Evolutionary conservation across 805 yeast species (phyloP).

Genomic region (Starmera quercuum): DNA sequence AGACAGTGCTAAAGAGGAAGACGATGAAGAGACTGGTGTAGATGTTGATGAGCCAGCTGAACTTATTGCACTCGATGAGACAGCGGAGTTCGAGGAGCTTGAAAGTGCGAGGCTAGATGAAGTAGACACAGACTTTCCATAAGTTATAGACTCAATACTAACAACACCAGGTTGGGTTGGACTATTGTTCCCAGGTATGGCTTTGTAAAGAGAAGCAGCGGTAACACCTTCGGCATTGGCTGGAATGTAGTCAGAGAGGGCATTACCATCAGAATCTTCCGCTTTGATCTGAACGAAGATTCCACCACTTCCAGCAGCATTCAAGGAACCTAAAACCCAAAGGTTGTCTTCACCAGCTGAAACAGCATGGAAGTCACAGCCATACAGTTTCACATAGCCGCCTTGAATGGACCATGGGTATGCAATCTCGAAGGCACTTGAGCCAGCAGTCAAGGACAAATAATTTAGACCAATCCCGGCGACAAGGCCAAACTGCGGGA

Average conservation of each 20-base stretch:
- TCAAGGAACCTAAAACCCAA: constrained; percentile 3
- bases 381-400: constrained; percentile 3
- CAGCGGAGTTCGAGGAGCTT: no score
- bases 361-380: constrained; percentile 5
- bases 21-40: background rate
- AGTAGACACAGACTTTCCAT: background rate
- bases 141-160: background rate
- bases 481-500: background rate
- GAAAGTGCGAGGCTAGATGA: background rate
- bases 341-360: constrained; percentile 2
- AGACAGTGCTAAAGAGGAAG: no score
- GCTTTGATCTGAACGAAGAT: background rate
- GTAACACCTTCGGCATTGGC: background rate
- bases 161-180: background rate
- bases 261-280: background rate
- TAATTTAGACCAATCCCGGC: constrained; percentile 4
- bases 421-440: background rate
- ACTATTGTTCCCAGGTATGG: background rate
- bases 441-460: constrained; percentile 1
- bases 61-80: background rate
- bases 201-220: background rate
- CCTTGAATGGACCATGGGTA: constrained; percentile 1
- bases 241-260: background rate
- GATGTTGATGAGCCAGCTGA: background rate
- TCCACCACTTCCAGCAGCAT: constrained; percentile 3